Evolutionary conservation across 441 rosid genomes (phyloP).

Genomic region (Erodium texanum): DNA sequence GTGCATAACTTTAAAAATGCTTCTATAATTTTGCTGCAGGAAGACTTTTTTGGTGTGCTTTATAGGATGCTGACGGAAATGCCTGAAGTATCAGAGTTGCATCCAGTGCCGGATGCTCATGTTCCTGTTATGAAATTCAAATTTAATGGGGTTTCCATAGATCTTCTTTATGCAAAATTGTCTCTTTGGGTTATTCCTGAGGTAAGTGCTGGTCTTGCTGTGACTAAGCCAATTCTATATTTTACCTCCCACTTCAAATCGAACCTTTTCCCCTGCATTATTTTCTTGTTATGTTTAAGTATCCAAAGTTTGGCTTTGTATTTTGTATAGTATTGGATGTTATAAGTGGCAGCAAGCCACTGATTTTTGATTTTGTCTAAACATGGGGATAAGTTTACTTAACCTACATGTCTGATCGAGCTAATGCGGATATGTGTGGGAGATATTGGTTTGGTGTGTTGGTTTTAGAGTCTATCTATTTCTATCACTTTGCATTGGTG

Average conservation of each 20-base stretch:
- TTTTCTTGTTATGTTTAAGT: neutral
- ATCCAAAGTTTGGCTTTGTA: neutral
- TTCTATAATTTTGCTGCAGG: constrained; percentile 39
- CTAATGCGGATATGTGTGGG: neutral
- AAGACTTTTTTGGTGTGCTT: constrained; percentile 86
- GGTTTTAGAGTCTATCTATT: neutral
- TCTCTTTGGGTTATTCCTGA: constrained; percentile 92
- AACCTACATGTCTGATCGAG: neutral
- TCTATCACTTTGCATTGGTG: neutral
- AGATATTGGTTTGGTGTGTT: neutral
- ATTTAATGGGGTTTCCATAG: constrained; percentile 81
- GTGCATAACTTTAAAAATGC: constrained; percentile 18
- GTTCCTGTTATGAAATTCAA: constrained; percentile 90
- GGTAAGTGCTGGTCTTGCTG: constrained; percentile 38
- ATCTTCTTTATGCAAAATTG: constrained; percentile 86
- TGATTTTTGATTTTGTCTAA: too few relatives aligned
- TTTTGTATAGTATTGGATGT: neutral
- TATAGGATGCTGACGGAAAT: constrained; percentile 68
- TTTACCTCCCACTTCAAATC: neutral
- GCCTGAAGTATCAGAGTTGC: constrained; percentile 94
- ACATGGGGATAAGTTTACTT: neutral
- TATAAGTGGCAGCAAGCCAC: neutral
- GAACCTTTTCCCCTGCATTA: neutral
- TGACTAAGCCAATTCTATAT: neutral
- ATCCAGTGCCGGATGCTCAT: constrained; percentile 96